Evolutionary conservation across 1,284 basidiomycete genomes (phyloP), one percentile per base, ranked within the genome.

Genomic region (Moesziomyces sp.): DNA sequence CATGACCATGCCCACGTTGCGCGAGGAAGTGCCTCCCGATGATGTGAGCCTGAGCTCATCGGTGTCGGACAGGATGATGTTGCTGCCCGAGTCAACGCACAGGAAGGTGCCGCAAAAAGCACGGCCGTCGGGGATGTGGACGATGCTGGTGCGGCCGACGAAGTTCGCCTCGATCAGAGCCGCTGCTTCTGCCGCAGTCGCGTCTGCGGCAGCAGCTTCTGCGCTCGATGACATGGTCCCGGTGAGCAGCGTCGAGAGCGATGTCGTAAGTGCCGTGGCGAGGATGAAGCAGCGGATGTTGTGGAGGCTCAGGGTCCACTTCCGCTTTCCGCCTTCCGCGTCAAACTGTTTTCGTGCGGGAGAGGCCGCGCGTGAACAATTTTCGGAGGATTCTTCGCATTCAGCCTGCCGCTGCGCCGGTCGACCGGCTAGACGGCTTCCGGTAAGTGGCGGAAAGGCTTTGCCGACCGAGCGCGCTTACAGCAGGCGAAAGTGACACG

Each of bases 1-100:
- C 76, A 80, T 78, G 43, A 80, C 71, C 76, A 78, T 78, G 13
- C 78, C 78, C 18, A 78, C 73, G 18, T 67, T 69, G n/a, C 78
- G 54, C n/a, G 46, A 58, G 3, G 70, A 52, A 8, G 60, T 55
- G 11, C 53, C 35, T 16, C 50, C 60, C 5, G 58, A 48, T 5
- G 35, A 13, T 38, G 53, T 52, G 23, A 46, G 21, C 19, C 63
- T 42, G 11, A 49, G 46, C 54, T 78, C 77, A 46, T 72, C 66
- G 10, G 77, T 65, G 43, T 71, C 62, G 28, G 47, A 47, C 3
- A 80, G 65, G 44, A 80, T 78, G 55, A 77, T 67, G 58, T 80
- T 80, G 42, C 38, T 44, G 35, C 61, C 74, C 1, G 59, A 66
- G 40, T 80, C 78, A 49, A 77, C 63, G 54, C 78, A 80, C 26